These are phyloP conservation scores for Phytophthora colocasiae DNA, from an alignment of 352 stramenopile species.

Conservation along the genomic window DNA sequence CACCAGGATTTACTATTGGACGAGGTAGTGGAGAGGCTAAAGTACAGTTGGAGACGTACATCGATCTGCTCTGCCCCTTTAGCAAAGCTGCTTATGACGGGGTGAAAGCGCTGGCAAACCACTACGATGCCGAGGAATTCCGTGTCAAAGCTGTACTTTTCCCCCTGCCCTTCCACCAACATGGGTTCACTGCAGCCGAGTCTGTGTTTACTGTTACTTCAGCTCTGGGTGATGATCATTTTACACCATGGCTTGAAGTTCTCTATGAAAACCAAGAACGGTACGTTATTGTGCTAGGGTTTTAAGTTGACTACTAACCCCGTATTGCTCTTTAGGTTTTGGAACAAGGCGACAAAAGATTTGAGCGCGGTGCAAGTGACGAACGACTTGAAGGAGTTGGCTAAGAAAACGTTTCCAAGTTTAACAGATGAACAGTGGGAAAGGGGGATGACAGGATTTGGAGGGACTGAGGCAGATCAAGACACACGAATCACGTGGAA, in stretches of 20 bases:
- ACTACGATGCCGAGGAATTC: conserved; percentile 67
- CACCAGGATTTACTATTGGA: conserved; percentile 73
- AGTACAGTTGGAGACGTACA: conserved; percentile 82
- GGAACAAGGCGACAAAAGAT: conserved; percentile 78
- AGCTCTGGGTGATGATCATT: conserved; percentile 55
- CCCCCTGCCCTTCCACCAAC: conserved; percentile 72
- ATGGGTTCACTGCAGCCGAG: conserved; percentile 72
- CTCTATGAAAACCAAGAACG: conserved; percentile 79
- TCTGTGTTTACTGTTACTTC: conserved; percentile 67
- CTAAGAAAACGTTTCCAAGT: conserved; percentile 64
- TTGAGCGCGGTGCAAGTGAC: conserved; percentile 66
- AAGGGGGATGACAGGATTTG: conserved; percentile 71
- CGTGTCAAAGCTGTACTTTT: conserved; percentile 74
- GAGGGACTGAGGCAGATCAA: conserved; percentile 67
- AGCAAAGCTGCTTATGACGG: conserved; percentile 70
- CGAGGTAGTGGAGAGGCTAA: conserved; percentile 48
- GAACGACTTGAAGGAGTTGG: conserved; percentile 58
- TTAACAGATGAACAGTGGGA: conserved; percentile 68
- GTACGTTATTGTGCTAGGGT: conserved; percentile 23
- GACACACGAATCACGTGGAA: conserved; percentile 70
- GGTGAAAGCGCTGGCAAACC: conserved; percentile 62
- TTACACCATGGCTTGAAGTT: conserved; percentile 66
- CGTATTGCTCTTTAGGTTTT: conserved; percentile 48
- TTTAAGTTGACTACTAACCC: too few relatives aligned
- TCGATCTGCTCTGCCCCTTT: conserved; percentile 79